These are phyloP conservation scores for Arachnomyces sp. DNA, from an alignment of 2,329 filamentous ascomycete species.

Conservation along the genomic window DNA sequence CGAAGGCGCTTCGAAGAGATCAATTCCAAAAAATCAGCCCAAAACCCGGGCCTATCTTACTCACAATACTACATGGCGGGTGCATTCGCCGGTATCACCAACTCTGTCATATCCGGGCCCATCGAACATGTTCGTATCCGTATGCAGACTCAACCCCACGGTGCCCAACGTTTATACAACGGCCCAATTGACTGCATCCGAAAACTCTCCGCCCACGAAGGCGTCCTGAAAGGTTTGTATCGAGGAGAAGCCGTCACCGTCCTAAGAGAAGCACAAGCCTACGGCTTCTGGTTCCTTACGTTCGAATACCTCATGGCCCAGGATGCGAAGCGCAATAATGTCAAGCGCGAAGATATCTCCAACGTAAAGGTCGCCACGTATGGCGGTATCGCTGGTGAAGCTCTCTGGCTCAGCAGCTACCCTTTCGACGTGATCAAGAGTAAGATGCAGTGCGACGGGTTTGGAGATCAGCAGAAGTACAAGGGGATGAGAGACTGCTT, in stretches of 20 bases:
- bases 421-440: constrained; percentile 97
- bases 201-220: constrained; percentile 65
- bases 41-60: constrained; percentile 57
- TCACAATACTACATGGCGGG: constrained; percentile 83
- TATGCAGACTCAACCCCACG: constrained; percentile 92
- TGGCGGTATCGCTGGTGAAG: constrained; percentile 88
- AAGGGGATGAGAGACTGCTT: constrained; percentile 84
- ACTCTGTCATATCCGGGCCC: constrained; percentile 78
- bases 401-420: constrained; percentile 86
- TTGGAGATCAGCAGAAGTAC: constrained; percentile 65
- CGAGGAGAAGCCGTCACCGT: constrained; percentile 81
- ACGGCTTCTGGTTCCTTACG: constrained; percentile 88
- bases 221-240: constrained; percentile 68
- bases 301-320: constrained; percentile 96
- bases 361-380: constrained; percentile 84
- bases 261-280: constrained; percentile 83
- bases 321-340: constrained; percentile 69
- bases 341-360: constrained; percentile 70
- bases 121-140: constrained; percentile 97
- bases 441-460: constrained; percentile 98
- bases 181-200: constrained; percentile 87
- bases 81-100: constrained; percentile 86
- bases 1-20: constrained; percentile 74
- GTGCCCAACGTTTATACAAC: constrained; percentile 64
- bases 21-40: constrained; percentile 48